These are phyloP conservation scores for Theileria annulata DNA, from an alignment of 169 alveolate species.

Conservation along the genomic window DNA sequence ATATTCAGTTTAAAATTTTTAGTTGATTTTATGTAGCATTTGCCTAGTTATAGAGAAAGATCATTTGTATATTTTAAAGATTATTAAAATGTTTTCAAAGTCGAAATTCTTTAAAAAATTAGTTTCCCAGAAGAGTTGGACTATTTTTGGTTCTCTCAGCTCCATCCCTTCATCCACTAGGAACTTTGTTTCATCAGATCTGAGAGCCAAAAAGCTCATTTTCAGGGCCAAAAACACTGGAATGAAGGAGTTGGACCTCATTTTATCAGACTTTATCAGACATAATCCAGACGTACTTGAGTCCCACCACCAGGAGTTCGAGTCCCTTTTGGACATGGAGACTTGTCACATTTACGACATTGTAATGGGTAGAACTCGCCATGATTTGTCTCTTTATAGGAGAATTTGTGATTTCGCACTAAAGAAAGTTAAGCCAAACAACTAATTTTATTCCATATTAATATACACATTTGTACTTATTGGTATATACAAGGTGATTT, in stretches of 20 bases:
- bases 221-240: constrained; percentile 61
- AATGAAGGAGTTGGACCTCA: constrained; percentile 61
- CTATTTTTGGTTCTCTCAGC: not conserved
- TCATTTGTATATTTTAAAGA: not conserved
- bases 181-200: not conserved
- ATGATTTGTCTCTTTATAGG: not conserved
- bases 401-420: not conserved
- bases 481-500: not conserved
- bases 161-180: not conserved
- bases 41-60: not conserved
- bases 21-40: not conserved
- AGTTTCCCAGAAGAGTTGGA: not conserved
- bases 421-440: not conserved
- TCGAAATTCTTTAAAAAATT: not conserved
- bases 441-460: not conserved
- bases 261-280: constrained; percentile 28
- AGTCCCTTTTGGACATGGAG: constrained; percentile 16
- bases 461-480: not conserved
- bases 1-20: not conserved
- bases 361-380: constrained; percentile 12
- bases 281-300: not conserved
- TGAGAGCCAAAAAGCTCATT: constrained; percentile 21
- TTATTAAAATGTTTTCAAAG: not conserved
- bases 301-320: not conserved
- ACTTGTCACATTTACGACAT: constrained; percentile 20